Percentiles rank a stretch among this genome's conserved stretches.
Conservation (phyloP, 2,329 filamentous ascomycete genomes). For the Colletotrichum gigasporum region DNA sequence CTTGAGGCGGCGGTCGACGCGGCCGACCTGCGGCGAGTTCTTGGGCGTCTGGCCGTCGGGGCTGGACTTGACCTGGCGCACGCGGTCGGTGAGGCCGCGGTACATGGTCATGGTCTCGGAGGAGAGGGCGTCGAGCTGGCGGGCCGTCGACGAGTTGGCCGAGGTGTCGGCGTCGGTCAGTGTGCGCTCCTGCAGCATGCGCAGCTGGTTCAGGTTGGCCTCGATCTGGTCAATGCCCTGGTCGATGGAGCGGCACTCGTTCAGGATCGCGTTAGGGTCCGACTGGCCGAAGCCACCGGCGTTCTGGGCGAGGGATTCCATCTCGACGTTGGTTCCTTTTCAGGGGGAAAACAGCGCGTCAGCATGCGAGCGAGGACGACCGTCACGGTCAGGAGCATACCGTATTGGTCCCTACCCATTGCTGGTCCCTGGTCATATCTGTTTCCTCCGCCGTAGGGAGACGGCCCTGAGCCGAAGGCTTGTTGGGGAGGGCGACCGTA, state of each 20-base stretch:
- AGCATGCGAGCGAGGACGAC: slow-evolving; percentile 11
- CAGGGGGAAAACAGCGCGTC: not conserved
- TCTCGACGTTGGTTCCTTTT: slow-evolving; percentile 69
- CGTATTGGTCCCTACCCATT: slow-evolving; percentile 31
- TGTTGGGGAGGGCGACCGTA: slow-evolving; percentile 37
- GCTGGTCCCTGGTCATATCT: slow-evolving; percentile 36
- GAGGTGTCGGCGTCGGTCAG: slow-evolving; percentile 81
- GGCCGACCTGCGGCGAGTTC: slow-evolving; percentile 83
- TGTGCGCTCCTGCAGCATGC: slow-evolving; percentile 74
- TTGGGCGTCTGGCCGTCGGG: slow-evolving; percentile 77
- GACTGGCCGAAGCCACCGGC: slow-evolving; percentile 53
- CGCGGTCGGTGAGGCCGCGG: slow-evolving; percentile 79
- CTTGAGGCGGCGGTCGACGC: slow-evolving; percentile 82
- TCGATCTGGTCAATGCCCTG: slow-evolving; percentile 80
- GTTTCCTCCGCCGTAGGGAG: slow-evolving; percentile 35
- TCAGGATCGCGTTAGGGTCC: slow-evolving; percentile 81
- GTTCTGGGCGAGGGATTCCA: slow-evolving; percentile 71
- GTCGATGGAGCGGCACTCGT: slow-evolving; percentile 84
- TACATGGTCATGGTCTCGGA: slow-evolving; percentile 86
- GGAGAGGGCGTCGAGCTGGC: slow-evolving; percentile 77
- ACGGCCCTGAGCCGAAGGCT: slow-evolving; percentile 28
- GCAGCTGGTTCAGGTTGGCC: slow-evolving; percentile 75
- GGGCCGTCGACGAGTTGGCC: slow-evolving; percentile 70
- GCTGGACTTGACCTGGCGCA: slow-evolving; percentile 84
- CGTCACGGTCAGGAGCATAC: slow-evolving; percentile 22